A percentile compares a stretch with the other conserved stretches of the same genome.
phyloP scores from a whole-genome alignment of 2,329 filamentous ascomycete genomes.

The Colletotrichum graminicola region DNA sequence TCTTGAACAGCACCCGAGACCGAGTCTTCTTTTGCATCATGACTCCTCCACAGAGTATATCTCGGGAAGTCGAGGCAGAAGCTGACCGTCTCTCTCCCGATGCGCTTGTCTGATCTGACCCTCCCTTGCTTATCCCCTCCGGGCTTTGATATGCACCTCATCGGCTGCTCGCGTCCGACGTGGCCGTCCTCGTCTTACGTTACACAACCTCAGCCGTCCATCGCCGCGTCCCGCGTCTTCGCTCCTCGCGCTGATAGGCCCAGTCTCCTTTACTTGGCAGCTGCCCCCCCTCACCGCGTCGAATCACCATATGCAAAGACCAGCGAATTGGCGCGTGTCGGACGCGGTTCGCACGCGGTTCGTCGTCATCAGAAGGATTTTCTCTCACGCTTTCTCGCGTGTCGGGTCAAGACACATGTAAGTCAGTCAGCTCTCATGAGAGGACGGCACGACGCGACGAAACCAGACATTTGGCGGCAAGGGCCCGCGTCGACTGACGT shows the following conservation, averaged over 20 bases:
- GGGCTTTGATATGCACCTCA: not conserved
- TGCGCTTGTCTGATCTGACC: not conserved
- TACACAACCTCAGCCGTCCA: not conserved
- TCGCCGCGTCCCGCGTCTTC: constrained; percentile 17
- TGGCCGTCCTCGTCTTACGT: not conserved
- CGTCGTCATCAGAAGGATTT: not conserved
- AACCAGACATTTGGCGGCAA: not conserved
- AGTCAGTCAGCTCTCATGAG: no score
- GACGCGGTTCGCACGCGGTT: not conserved
- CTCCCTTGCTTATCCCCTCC: not conserved
- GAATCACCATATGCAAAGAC: not conserved
- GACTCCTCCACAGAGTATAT: not conserved
- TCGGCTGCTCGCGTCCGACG: constrained; percentile 8
- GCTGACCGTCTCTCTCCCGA: no score
- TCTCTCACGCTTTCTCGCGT: not conserved
- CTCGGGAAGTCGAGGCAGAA: not conserved
- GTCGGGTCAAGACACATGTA: not conserved
- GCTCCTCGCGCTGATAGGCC: constrained; percentile 6
- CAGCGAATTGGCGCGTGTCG: not conserved
- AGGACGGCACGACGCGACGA: not conserved
- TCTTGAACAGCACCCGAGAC: not conserved
- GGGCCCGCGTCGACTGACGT: constrained; percentile 3
- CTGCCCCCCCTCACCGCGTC: not conserved
- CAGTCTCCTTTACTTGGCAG: not conserved
- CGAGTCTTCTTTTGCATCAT: not conserved